Percentiles rank a stretch among this genome's conserved stretches.
These are phyloP conservation scores for Ilyonectria destructans DNA, from an alignment of 2,329 filamentous ascomycete genomes.

Conservation along the genomic window DNA sequence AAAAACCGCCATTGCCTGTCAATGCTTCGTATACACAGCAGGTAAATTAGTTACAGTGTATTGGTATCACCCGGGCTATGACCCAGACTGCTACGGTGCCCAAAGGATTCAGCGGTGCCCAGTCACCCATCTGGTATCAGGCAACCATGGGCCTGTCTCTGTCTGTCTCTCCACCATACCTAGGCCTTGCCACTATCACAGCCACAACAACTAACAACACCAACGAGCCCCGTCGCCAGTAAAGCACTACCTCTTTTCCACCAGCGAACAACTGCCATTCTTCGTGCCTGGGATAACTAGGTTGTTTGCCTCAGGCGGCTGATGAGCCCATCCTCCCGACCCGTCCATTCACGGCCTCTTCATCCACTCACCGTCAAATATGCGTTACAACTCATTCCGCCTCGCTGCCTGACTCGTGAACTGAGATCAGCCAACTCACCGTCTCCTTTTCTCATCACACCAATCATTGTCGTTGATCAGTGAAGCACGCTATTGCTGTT, in stretches of 20 bases:
- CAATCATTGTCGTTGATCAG: no score
- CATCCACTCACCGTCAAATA: neutral
- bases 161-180: neutral
- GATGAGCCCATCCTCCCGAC: neutral
- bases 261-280: neutral
- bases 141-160: neutral
- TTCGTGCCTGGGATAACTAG: neutral
- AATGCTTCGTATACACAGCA: neutral
- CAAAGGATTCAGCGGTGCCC: neutral
- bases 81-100: neutral
- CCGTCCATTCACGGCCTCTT: neutral
- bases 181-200: neutral
- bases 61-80: no score
- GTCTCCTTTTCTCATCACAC: neutral
- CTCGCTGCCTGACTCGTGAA: neutral
- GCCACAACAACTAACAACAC: neutral
- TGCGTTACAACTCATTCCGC: conserved; percentile 7
- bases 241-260: neutral
- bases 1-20: neutral
- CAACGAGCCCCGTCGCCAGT: neutral
- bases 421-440: neutral
- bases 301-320: conserved; percentile 5
- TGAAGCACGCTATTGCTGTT: no score
- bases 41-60: neutral
- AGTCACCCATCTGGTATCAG: neutral